Evolutionary conservation across 2,329 filamentous ascomycete genomes (phyloP).

Genomic region (Apiospora koreana): DNA sequence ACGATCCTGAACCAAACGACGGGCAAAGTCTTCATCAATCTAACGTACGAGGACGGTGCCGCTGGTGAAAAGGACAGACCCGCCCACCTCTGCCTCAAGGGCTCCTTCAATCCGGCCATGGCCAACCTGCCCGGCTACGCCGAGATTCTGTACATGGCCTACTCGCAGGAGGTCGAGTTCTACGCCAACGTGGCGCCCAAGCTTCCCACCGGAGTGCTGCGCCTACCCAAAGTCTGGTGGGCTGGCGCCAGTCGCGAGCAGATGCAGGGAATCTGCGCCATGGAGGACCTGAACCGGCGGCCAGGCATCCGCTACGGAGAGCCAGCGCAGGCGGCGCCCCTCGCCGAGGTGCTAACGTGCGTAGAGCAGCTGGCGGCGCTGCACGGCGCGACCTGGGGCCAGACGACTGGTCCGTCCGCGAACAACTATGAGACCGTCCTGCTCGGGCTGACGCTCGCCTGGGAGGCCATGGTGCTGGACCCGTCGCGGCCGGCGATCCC

Average conservation of each 20-base stretch:
- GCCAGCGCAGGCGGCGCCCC: conserved; percentile 31
- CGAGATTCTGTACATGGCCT: conserved; percentile 25
- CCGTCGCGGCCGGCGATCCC: conserved; percentile 34
- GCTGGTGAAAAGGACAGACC: conserved; percentile 17
- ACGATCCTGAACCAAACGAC: conserved; percentile 26
- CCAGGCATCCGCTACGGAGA: conserved; percentile 34
- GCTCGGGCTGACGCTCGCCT: conserved; percentile 31
- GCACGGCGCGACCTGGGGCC: conserved; percentile 41
- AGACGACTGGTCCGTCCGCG: conserved; percentile 31
- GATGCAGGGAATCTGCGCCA: conserved; percentile 39
- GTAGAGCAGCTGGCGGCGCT: conserved; percentile 42
- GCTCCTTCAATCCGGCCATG: conserved; percentile 39
- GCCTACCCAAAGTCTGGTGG: conserved; percentile 39
- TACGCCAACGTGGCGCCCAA: conserved; percentile 35
- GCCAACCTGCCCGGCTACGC: conserved; percentile 33
- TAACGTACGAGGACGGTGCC: conserved; percentile 21
- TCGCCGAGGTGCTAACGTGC: conserved; percentile 34
- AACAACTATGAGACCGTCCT: conserved; percentile 40
- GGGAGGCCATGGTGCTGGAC: conserved; percentile 32
- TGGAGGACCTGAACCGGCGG: conserved; percentile 36
- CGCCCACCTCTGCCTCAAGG: conserved; percentile 37
- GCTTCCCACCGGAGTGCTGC: conserved; percentile 27
- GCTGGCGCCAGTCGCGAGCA: conserved; percentile 27
- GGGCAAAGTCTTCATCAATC: conserved; percentile 29
- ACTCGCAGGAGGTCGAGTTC: conserved; percentile 37